Base-by-base conservation (phyloP, 1,284 basidiomycete species). In the Ustilago bromivora region DNA sequence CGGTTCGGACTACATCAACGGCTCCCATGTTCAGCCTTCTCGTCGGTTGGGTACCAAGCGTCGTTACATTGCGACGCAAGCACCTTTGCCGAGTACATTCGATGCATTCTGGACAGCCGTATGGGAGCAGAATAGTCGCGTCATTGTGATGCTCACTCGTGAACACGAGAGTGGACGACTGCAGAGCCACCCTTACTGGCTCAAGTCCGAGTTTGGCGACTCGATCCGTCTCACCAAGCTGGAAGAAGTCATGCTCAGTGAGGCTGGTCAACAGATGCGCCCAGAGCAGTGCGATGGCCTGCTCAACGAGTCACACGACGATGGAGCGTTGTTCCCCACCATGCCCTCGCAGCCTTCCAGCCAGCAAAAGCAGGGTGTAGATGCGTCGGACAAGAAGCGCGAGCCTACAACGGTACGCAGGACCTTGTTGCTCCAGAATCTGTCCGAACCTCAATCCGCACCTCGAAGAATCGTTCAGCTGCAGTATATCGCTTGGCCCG, bases 11-110 rank as follows among this genome's bases (percentile, higher is more conserved):
- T 86, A 86, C 63, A 53, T 86, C 57, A 86, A 86, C 54, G 84
- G 74, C 11, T 84, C 82, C 4, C 84, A 68, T 35, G 63, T 85
- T 34, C 67, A 81, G n/a, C 84, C 84, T 0, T 61, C 78, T 2
- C 54, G 59, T 5, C 68, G 76, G 34, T 66, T 75, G 38, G 84
- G 83, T n/a, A 64, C 66, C 31, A 68, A 73, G 54, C 66, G 78
- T n/a, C 88, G 93, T 56, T 98, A 96, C 85, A 98, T 99, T 75
- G 96, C 96, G 1, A 98, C 96, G 1, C 96, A 99, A 86, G 96
- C 96, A 1, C 96, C 96, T 2, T 87, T 99, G 35, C 92, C 93
- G 8, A 91, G 92, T 28, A 98, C 96, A 0, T 97, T 92, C 85
- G 88, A 89, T 9, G 95, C 98, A 83, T 99, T 99, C 82, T 99